Percentiles rank a stretch among this genome's conserved stretches.
phyloP scores from a whole-genome alignment of 192 early-diverging fungal genomes.

The Endogone sp. region DNA sequence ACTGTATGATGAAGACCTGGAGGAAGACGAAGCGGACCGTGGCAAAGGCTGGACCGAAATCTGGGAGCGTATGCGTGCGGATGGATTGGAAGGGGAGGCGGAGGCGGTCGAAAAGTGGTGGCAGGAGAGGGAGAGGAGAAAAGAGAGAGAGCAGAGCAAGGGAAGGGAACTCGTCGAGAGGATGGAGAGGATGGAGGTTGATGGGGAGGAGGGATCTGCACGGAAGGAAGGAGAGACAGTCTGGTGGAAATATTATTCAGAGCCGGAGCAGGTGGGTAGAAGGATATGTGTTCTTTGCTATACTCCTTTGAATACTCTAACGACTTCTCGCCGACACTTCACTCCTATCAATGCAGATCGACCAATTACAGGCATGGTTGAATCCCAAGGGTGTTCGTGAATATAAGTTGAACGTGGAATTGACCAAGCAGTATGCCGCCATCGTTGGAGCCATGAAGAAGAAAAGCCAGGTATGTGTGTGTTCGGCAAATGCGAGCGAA shows the following conservation, averaged over 20 bases:
- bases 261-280: conserved; percentile 38
- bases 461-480: conserved; percentile 36
- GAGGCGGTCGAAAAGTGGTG: conserved; percentile 12
- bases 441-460: conserved; percentile 52
- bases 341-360: conserved; percentile 51
- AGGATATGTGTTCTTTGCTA: background rate
- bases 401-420: conserved; percentile 48
- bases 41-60: conserved; percentile 3
- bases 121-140: conserved; percentile 17
- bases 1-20: conserved; percentile 24
- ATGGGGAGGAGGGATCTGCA: conserved; percentile 16
- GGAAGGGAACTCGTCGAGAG: too few species aligned
- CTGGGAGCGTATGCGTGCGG: conserved; percentile 24
- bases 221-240: conserved; percentile 9
- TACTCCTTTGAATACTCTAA: too few species aligned
- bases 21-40: conserved; percentile 18
- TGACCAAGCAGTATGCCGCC: conserved; percentile 43
- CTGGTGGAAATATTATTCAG: conserved; percentile 29
- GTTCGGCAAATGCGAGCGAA: too few species aligned
- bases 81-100: conserved; percentile 30
- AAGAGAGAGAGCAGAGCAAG: too few species aligned
- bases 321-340: background rate
- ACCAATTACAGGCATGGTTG: conserved; percentile 67
- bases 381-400: conserved; percentile 79
- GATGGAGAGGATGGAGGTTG: conserved; percentile 45